Conservation (phyloP, 2,329 filamentous ascomycete species). For the Elsinoe necatrix region DNA sequence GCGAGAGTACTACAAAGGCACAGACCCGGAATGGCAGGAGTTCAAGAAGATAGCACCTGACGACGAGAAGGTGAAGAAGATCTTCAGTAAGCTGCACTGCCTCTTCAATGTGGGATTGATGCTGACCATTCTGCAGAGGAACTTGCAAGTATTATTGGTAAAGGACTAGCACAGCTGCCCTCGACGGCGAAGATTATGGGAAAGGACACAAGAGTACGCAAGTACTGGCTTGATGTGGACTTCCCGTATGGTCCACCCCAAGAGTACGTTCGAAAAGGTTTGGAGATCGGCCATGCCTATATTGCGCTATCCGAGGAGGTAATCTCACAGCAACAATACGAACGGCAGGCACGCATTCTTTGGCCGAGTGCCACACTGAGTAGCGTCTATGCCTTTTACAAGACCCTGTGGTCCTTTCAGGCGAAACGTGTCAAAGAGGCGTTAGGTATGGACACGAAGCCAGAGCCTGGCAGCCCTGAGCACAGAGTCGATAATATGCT, state of each 20-base stretch:
- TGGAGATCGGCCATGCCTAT: constrained; percentile 34
- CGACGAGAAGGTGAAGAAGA: constrained; percentile 30
- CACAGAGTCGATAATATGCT: constrained; percentile 26
- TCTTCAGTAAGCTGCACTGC: constrained; percentile 27
- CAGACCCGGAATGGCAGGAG: constrained; percentile 48
- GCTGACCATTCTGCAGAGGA: constrained; percentile 24
- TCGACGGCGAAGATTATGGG: constrained; percentile 29
- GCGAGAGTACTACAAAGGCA: constrained; percentile 39
- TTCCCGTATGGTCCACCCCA: constrained; percentile 42
- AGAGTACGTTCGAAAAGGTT: constrained; percentile 41
- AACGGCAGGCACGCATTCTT: constrained; percentile 31
- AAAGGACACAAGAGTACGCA: constrained; percentile 33
- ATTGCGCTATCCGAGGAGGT: constrained; percentile 35
- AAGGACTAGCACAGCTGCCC: constrained; percentile 26
- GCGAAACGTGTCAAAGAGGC: constrained; percentile 30
- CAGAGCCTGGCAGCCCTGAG: constrained; percentile 26
- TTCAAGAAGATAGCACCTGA: constrained; percentile 41
- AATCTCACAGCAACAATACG: constrained; percentile 34
- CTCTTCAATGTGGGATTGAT: not conserved
- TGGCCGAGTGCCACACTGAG: constrained; percentile 32
- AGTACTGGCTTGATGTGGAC: constrained; percentile 40
- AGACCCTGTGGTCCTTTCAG: constrained; percentile 30
- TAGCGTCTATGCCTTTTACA: constrained; percentile 29
- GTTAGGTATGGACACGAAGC: constrained; percentile 28
- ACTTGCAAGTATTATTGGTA: constrained; percentile 31